Conservation (phyloP, 495 filamentous ascomycete species). For the Penicillium samsonianum region DNA sequence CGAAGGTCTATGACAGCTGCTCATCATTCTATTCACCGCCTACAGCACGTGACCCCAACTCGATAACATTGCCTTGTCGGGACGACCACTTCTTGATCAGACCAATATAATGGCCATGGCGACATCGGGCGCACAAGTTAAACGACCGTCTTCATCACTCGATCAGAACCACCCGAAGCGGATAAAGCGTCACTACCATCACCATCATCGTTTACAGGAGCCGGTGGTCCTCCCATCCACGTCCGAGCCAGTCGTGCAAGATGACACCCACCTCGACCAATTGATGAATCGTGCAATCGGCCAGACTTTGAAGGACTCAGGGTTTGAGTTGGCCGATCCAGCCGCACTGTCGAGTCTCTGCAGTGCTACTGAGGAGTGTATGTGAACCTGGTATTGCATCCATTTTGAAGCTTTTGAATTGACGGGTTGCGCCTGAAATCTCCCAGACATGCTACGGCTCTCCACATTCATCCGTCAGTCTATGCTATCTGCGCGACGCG, state of each 20-base stretch:
- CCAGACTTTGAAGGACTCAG: conserved; percentile 52
- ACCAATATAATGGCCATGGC: conserved; percentile 31
- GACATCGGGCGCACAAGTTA: conserved; percentile 37
- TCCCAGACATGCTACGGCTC: conserved; percentile 60
- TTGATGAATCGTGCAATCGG: conserved; percentile 60
- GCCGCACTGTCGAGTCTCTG: conserved; percentile 61
- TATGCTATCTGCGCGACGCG: conserved; percentile 62
- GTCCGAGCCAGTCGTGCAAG: conserved; percentile 31
- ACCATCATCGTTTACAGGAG: conserved; percentile 48
- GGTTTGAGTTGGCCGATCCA: conserved; percentile 60
- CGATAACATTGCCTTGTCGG: background rate
- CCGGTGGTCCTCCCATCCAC: conserved; percentile 29
- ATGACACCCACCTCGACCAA: conserved; percentile 49
- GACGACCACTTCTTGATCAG: background rate
- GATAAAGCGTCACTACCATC: conserved; percentile 48
- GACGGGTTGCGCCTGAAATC: conserved; percentile 9
- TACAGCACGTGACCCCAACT: conserved; percentile 3
- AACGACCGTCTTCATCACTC: conserved; percentile 44
- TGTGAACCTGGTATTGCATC: conserved; percentile 16
- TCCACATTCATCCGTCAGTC: conserved; percentile 58
- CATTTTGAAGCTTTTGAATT: conserved; percentile 22
- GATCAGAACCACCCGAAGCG: conserved; percentile 40
- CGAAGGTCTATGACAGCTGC: background rate
- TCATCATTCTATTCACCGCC: conserved; percentile 1
- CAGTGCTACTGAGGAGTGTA: conserved; percentile 64